Conservation (phyloP, 768 basidiomycete species). For the Pulveroboletus frians region DNA sequence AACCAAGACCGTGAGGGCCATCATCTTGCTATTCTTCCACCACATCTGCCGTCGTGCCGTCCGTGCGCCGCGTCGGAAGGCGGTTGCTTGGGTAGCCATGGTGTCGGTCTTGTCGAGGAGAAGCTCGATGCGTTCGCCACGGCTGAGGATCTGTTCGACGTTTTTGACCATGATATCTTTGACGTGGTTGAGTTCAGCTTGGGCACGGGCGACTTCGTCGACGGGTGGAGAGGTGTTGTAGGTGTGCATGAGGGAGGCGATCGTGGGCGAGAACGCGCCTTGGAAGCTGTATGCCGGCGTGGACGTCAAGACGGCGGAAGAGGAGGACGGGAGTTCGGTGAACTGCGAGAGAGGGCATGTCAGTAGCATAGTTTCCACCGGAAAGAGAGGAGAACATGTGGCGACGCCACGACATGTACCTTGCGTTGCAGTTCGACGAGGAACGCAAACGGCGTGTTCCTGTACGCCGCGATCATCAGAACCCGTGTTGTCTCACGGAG, state of each 20-base stretch:
- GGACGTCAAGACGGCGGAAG: slow-evolving; percentile 43
- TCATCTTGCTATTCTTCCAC: slow-evolving; percentile 76
- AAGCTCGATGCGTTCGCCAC: slow-evolving; percentile 93
- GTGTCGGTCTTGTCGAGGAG: slow-evolving; percentile 96
- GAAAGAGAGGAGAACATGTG: no score
- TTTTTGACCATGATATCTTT: slow-evolving; percentile 99
- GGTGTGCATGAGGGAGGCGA: slow-evolving; percentile 73
- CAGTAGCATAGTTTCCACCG: not conserved
- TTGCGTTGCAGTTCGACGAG: slow-evolving; percentile 79
- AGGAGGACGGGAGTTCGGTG: slow-evolving; percentile 56
- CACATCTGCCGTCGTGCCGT: slow-evolving; percentile 82
- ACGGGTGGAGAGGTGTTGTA: slow-evolving; percentile 85
- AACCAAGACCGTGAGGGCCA: slow-evolving; percentile 67
- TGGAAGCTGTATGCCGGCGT: slow-evolving; percentile 62
- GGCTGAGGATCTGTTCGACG: slow-evolving; percentile 89
- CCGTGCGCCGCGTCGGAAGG: slow-evolving; percentile 85
- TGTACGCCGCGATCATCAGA: slow-evolving; percentile 25
- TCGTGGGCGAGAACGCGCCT: slow-evolving; percentile 63
- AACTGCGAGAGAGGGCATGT: slow-evolving; percentile 39
- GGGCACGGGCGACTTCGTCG: slow-evolving; percentile 88
- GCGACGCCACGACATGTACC: slow-evolving; percentile 32
- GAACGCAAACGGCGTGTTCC: slow-evolving; percentile 93
- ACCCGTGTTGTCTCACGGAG: not conserved
- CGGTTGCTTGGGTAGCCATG: slow-evolving; percentile 91
- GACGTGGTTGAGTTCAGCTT: slow-evolving; percentile 81